Percentiles rank a stretch among this genome's conserved stretches.
These are phyloP conservation scores for Suillus subluteus DNA, from an alignment of 768 basidiomycete species.

Conservation along the genomic window DNA sequence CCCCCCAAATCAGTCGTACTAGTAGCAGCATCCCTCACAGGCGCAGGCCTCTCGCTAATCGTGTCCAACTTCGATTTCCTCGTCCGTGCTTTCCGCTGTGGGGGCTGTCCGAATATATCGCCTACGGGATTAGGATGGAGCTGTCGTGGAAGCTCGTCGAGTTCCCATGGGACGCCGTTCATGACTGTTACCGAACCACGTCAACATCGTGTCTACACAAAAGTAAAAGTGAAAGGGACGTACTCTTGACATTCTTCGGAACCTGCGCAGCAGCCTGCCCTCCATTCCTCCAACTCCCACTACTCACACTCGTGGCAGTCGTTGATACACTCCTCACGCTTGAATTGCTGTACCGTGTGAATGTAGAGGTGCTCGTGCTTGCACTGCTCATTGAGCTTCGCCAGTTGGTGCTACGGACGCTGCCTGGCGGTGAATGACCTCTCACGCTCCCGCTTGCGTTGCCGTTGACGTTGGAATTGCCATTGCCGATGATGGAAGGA, in stretches of 20 bases:
- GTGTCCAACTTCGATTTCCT: slow-evolving; percentile 72
- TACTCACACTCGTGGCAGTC: slow-evolving; percentile 78
- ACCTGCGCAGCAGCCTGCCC: slow-evolving; percentile 33
- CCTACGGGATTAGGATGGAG: slow-evolving; percentile 62
- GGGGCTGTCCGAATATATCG: slow-evolving; percentile 60
- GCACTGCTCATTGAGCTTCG: slow-evolving; percentile 77
- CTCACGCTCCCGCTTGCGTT: slow-evolving; percentile 8
- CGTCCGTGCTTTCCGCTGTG: slow-evolving; percentile 65
- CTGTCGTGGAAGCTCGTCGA: slow-evolving; percentile 69
- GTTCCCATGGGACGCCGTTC: slow-evolving; percentile 77
- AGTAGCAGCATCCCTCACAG: slow-evolving; percentile 60
- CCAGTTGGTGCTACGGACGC: slow-evolving; percentile 55
- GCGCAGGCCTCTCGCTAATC: slow-evolving; percentile 68
- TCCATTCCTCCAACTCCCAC: slow-evolving; percentile 45
- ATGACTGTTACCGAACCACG: slow-evolving; percentile 51
- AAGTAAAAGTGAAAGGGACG: slow-evolving; percentile 34
- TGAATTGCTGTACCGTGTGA: slow-evolving; percentile 75
- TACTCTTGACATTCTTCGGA: slow-evolving; percentile 84
- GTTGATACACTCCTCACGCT: slow-evolving; percentile 78
- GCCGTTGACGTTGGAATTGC: slow-evolving; percentile 9
- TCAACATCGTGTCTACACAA: background rate
- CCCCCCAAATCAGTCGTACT: slow-evolving; percentile 73
- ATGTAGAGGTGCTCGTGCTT: slow-evolving; percentile 58
- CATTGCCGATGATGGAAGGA: slow-evolving; percentile 15
- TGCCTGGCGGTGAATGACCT: slow-evolving; percentile 10